Base-by-base conservation (phyloP, 768 basidiomycete species). In the Lyophyllum atratum region DNA sequence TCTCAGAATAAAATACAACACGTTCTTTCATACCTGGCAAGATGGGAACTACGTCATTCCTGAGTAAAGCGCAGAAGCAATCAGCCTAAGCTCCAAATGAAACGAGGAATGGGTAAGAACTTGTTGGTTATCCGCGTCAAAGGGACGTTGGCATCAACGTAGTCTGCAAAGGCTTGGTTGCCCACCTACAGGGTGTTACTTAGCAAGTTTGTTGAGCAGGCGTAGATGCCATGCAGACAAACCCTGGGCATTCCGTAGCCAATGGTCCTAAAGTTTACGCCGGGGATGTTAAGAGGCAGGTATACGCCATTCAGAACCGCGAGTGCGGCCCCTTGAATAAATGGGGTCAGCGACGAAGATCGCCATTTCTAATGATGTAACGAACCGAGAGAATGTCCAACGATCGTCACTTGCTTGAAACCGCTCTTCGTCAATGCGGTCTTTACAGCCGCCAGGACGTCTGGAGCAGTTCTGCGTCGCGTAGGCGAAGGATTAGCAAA, bases 261-360 rank as follows among this genome's bases (percentile, higher is more conserved):
- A 24, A 80, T 68, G 12, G 70, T 69, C 25, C 59, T 71, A 65
- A 78, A 68, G 7, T 70, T 68, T 3, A 75, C 72, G 11, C 64
- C 68, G 2, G 81, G 74, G 29, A 86, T 66, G 55, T 82, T 78
- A 22, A 82, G 67, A n/a, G 80, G 80, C 5, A 85, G 74, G 65
- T 75, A 82, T n/a, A 85, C 71, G 6, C 78, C 71, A 53, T 83
- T 81, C 37, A 85, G 69, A 4, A 84, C 73, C 21, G 73, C 68
- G 25, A 77, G 61, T 4, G 78, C 75, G 46, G 70, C 75, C 39
- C 74, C 72, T 74, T 65, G 63, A 37, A 29, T 48, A 25, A 22
- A 58, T 62, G 49, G 62, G 56, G 17, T 47, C 49, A 42, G 63
- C 55, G 44, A 69, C 60, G 12, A 59, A 52, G 52, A 59, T 75